Conservation (phyloP, 495 filamentous ascomycete genomes). For the Peziza echinospora region DNA sequence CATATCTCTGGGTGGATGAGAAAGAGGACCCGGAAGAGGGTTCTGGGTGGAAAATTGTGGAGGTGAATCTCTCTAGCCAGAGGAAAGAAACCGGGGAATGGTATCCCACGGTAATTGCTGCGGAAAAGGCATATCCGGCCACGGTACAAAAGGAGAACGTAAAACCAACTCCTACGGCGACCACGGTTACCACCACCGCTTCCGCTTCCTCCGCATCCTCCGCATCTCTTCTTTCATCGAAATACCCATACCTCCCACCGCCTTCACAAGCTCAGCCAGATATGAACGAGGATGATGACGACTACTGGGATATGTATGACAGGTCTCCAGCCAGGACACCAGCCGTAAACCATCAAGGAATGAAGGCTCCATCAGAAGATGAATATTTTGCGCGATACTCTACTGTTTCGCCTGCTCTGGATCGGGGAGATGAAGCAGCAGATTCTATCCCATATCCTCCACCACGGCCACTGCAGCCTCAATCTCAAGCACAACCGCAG, state of each 20-base stretch:
- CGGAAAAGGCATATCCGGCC: slow-evolving; percentile 20
- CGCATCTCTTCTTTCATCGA: slow-evolving; percentile 2
- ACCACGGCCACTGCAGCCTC: no score
- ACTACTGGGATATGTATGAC: slow-evolving; percentile 91
- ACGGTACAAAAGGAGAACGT: slow-evolving; percentile 3
- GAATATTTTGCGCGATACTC: slow-evolving; percentile 77
- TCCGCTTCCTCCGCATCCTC: neutral
- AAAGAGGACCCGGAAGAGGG: slow-evolving; percentile 44
- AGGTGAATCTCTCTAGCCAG: slow-evolving; percentile 34
- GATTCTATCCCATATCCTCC: no score
- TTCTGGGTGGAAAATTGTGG: slow-evolving; percentile 65
- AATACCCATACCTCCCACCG: neutral
- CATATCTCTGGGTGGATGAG: slow-evolving; percentile 42
- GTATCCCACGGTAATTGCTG: slow-evolving; percentile 11
- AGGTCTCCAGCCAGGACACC: slow-evolving; percentile 61
- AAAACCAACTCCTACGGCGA: neutral
- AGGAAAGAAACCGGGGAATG: slow-evolving; percentile 9
- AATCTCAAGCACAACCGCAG: slow-evolving; percentile 21
- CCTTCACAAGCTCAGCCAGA: slow-evolving; percentile 16
- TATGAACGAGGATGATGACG: slow-evolving; percentile 61
- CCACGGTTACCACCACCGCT: neutral
- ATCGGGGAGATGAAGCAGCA: neutral
- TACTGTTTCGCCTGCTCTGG: slow-evolving; percentile 75
- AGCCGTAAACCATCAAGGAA: slow-evolving; percentile 22
- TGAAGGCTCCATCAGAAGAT: slow-evolving; percentile 31